Percentiles rank a stretch among this genome's conserved stretches.
Evolutionary conservation across 139 green algal genomes (phyloP).

Genomic region (Pseudopediastrum boryanum): DNA sequence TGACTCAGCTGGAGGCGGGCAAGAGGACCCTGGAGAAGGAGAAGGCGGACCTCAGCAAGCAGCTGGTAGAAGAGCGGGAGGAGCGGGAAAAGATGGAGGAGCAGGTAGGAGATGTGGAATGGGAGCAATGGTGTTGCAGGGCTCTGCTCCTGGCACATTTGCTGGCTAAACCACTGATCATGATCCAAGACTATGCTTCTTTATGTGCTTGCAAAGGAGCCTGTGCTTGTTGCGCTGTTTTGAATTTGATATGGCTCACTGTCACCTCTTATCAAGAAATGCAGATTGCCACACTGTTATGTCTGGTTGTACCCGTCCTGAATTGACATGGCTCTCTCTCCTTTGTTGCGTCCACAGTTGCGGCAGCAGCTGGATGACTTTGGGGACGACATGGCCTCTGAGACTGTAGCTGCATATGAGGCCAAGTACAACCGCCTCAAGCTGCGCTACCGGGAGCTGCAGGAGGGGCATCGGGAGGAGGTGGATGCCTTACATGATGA

Average conservation of each 20-base stretch:
- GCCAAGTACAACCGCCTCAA: slow-evolving; percentile 61
- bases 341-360: neutral
- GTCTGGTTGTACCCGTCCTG: neutral
- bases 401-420: slow-evolving; percentile 51
- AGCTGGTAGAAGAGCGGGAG: slow-evolving; percentile 55
- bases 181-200: no score
- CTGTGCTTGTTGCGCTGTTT: no score
- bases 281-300: no score
- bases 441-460: slow-evolving; percentile 50
- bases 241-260: no score
- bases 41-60: slow-evolving; percentile 24
- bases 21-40: slow-evolving; percentile 24
- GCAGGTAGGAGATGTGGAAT: slow-evolving; percentile 10
- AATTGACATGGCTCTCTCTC: neutral
- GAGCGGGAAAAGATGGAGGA: slow-evolving; percentile 34
- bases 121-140: neutral
- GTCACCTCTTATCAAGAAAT: no score
- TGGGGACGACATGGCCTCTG: slow-evolving; percentile 21
- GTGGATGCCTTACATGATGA: slow-evolving; percentile 49
- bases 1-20: slow-evolving; percentile 14
- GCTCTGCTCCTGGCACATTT: neutral
- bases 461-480: slow-evolving; percentile 45
- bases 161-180: no score
- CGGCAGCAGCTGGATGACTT: slow-evolving; percentile 20
- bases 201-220: no score